Conservation (phyloP, 139 green algal species). For the Ettlia oleoabundans region DNA sequence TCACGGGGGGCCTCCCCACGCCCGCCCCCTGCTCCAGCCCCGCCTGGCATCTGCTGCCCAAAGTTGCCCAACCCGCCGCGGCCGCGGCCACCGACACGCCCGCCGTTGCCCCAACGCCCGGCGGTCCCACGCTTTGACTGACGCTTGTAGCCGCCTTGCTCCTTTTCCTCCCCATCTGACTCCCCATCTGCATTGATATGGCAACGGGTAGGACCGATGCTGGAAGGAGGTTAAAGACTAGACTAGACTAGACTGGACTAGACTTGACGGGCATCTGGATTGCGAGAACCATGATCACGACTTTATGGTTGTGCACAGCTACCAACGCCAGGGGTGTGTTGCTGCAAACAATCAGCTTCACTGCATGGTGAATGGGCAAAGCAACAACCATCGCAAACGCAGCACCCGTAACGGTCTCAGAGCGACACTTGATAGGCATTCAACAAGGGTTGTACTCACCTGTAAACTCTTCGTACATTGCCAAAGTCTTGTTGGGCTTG, state of each 20-base stretch:
- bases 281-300: too few relatives aligned
- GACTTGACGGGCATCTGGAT: too few relatives aligned
- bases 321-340: too few relatives aligned
- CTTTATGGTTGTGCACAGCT: too few relatives aligned
- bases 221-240: too few relatives aligned
- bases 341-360: too few relatives aligned
- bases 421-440: background rate
- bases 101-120: background rate
- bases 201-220: too few relatives aligned
- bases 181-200: background rate
- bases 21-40: background rate
- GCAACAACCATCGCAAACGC: too few relatives aligned
- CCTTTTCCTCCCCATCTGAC: background rate
- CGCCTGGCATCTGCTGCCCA: background rate
- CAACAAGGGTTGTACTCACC: background rate
- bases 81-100: background rate
- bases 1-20: background rate
- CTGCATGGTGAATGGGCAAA: too few relatives aligned
- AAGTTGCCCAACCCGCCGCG: slow-evolving; percentile 5
- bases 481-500: slow-evolving; percentile 34
- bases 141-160: background rate
- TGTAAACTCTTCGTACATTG: slow-evolving; percentile 31
- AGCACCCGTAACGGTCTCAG: too few relatives aligned
- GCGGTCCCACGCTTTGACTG: background rate
- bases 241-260: too few relatives aligned